These are phyloP conservation scores for Heritiera littoralis DNA, from an alignment of 345 rosid genomes.

Conservation along the genomic window DNA sequence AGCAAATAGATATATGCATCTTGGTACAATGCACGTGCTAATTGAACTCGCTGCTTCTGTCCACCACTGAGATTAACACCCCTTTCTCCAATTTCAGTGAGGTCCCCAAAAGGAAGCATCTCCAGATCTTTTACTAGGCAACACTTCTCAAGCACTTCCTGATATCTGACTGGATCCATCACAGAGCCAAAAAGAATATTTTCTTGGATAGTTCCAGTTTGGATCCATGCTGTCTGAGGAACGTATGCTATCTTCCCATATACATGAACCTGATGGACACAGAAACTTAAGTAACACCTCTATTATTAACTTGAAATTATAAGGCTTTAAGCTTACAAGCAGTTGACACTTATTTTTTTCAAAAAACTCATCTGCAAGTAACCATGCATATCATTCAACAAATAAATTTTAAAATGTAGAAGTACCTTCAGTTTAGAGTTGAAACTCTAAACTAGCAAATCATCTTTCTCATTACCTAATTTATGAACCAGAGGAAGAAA, in stretches of 20 bases:
- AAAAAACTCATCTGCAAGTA: background rate
- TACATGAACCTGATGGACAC: conserved; percentile 53
- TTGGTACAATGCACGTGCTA: conserved; percentile 72
- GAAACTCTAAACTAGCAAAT: background rate
- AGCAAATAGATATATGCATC: conserved; percentile 68
- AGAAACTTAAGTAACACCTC: background rate
- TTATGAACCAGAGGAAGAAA: background rate
- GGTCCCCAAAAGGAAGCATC: conserved; percentile 53
- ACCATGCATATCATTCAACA: background rate
- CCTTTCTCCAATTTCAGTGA: conserved; percentile 69
- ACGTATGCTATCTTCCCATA: conserved; percentile 77
- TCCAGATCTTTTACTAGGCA: conserved; percentile 60
- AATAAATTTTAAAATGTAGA: background rate
- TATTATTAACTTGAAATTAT: background rate
- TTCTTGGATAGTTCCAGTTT: conserved; percentile 67
- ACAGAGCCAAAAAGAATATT: conserved; percentile 55
- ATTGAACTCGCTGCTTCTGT: conserved; percentile 78
- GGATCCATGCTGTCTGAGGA: conserved; percentile 91
- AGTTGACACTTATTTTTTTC: background rate
- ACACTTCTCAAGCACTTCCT: conserved; percentile 51
- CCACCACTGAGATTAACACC: conserved; percentile 88
- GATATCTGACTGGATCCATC: conserved; percentile 41
- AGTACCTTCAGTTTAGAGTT: background rate
- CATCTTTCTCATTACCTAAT: background rate
- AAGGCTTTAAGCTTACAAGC: background rate